Conservation (phyloP, 306 rosid genomes). For the Citrullus amarus region DNA sequence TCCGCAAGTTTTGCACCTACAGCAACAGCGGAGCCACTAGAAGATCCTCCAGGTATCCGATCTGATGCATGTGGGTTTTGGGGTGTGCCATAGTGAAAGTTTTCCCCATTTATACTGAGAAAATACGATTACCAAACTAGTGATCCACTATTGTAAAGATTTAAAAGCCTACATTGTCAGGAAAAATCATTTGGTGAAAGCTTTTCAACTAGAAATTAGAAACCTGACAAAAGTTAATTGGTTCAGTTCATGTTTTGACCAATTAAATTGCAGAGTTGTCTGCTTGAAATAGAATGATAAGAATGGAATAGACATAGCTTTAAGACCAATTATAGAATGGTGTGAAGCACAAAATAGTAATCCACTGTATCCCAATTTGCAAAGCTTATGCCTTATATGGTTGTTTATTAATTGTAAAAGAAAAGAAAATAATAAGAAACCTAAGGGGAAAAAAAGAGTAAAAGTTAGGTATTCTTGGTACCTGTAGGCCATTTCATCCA, state of each 20-base stretch:
- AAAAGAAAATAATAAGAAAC: background rate
- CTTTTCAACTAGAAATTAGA: background rate
- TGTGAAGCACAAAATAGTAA: background rate
- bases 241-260: background rate
- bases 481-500: conserved; percentile 99
- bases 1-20: conserved; percentile 82
- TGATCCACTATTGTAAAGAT: background rate
- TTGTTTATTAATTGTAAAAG: background rate
- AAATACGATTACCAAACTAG: background rate
- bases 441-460: background rate
- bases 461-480: background rate
- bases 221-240: background rate
- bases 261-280: background rate
- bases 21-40: conserved; percentile 54
- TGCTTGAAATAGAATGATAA: background rate
- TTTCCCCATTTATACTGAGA: conserved; percentile 42
- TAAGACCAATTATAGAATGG: background rate
- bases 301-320: background rate
- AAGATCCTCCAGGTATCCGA: conserved; percentile 52
- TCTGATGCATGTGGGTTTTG: conserved; percentile 30
- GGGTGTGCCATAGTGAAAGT: conserved; percentile 45
- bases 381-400: background rate
- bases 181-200: background rate
- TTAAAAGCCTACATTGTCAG: conserved; percentile 5
- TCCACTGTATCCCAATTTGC: background rate